A percentile compares a stretch with the other conserved stretches of the same genome.
Evolutionary conservation across 768 basidiomycete species (phyloP).

Genomic region (Candolleomyces eurysporus): DNA sequence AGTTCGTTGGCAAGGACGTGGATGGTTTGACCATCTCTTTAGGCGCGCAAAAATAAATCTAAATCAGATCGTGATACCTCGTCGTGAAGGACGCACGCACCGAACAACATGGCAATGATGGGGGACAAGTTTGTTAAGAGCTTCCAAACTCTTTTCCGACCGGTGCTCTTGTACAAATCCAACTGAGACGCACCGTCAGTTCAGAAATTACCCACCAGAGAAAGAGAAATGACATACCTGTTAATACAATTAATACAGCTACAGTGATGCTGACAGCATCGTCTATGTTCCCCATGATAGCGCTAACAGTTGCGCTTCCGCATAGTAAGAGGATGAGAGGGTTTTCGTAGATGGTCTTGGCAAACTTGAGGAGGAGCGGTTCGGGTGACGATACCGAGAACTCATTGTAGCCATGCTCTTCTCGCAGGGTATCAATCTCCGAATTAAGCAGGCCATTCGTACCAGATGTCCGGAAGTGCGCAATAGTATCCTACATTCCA

Average conservation of each 20-base stretch:
- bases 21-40: conserved; percentile 57
- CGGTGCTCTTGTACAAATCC: conserved; percentile 95
- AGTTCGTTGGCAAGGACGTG: conserved; percentile 94
- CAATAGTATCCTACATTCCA: conserved; percentile 62
- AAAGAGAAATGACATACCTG: conserved; percentile 51
- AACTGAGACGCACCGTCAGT: conserved; percentile 42
- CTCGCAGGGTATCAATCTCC: conserved; percentile 61
- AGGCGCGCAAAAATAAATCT: background rate
- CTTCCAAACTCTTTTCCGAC: conserved; percentile 92
- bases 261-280: conserved; percentile 92
- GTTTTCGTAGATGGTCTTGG: conserved; percentile 93
- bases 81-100: conserved; percentile 21
- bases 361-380: conserved; percentile 81
- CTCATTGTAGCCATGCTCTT: conserved; percentile 86
- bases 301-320: conserved; percentile 86
- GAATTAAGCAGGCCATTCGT: conserved; percentile 60
- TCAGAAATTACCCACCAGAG: background rate
- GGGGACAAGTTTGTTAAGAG: conserved; percentile 94
- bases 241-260: conserved; percentile 89
- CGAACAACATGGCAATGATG: conserved; percentile 94
- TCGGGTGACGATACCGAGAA: conserved; percentile 85
- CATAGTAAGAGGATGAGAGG: conserved; percentile 89
- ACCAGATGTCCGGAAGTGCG: conserved; percentile 64
- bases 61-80: conserved; percentile 14
- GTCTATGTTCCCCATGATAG: conserved; percentile 92